phyloP scores from a whole-genome alignment of 1,139 yeast genomes.

The Sugiyamaella grinbergsii region DNA sequence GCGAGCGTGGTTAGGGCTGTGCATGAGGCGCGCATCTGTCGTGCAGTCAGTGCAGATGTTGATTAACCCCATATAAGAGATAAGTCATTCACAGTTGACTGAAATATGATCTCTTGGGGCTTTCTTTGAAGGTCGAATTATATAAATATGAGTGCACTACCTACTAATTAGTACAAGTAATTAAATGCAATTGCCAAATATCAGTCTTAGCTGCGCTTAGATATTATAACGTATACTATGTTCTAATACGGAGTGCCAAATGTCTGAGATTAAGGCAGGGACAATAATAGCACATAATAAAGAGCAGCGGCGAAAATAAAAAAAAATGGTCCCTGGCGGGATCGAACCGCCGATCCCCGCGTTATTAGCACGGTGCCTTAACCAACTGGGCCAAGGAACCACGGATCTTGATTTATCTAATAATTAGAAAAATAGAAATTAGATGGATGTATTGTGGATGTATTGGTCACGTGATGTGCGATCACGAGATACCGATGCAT shows the following conservation, averaged over 20 bases:
- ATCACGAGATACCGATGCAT: no score
- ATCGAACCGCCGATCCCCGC: constrained; percentile 21
- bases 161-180: no score
- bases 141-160: background rate
- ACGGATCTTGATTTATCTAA: constrained; percentile 2
- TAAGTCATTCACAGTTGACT: background rate
- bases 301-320: background rate
- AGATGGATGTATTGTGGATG: no score
- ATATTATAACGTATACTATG: no score
- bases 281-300: background rate
- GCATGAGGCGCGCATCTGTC: constrained; percentile 1
- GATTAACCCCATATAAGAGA: background rate
- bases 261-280: no score
- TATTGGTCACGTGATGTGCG: no score
- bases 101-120: no score
- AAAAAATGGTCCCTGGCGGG: constrained; percentile 19
- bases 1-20: constrained; percentile 1
- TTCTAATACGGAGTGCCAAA: no score
- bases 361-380: constrained; percentile 20
- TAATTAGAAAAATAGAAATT: no score
- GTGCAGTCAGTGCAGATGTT: background rate
- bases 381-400: constrained; percentile 26
- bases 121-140: background rate
- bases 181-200: no score
- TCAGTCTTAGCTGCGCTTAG: no score